These are phyloP conservation scores for Parachlorella kessleri DNA, from an alignment of 139 green algal genomes.

Conservation along the genomic window DNA sequence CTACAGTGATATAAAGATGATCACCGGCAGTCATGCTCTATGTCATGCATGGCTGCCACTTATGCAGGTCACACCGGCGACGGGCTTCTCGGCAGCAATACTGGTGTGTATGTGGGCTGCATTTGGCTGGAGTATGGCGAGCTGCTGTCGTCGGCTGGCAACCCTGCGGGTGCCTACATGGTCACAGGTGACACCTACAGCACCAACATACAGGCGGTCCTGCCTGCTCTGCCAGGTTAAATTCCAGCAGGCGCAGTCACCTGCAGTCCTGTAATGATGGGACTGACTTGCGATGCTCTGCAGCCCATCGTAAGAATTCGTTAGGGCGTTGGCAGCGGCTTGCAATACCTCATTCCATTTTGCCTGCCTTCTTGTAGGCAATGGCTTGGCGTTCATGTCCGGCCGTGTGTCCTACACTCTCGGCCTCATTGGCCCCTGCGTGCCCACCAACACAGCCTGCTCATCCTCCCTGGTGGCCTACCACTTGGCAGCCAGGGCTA, in stretches of 20 bases:
- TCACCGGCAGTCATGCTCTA: constrained; percentile 22
- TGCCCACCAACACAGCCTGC: constrained; percentile 89
- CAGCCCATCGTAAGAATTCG: too few species aligned
- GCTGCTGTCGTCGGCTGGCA: constrained; percentile 51
- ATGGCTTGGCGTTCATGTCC: constrained; percentile 49
- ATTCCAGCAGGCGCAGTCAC: too few species aligned
- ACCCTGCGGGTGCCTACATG: constrained; percentile 64
- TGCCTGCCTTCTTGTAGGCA: constrained; percentile 75
- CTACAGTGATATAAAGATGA: too few species aligned
- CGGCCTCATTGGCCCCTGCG: constrained; percentile 69
- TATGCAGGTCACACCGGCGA: constrained; percentile 12
- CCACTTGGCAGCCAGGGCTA: constrained; percentile 64
- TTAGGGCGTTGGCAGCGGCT: too few species aligned
- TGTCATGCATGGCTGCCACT: too few species aligned
- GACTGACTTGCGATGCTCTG: too few species aligned
- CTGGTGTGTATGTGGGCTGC: constrained; percentile 71
- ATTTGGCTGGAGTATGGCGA: constrained; percentile 78
- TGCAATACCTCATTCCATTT: constrained; percentile 21
- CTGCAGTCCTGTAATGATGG: too few species aligned
- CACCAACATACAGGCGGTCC: neutral
- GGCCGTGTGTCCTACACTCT: constrained; percentile 84
- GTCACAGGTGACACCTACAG: constrained; percentile 62
- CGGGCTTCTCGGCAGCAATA: constrained; percentile 44
- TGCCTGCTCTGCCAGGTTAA: neutral
- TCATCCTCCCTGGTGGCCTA: constrained; percentile 79